Evolutionary conservation across 306 rosid species (phyloP).

Genomic region (Quercus alba): DNA sequence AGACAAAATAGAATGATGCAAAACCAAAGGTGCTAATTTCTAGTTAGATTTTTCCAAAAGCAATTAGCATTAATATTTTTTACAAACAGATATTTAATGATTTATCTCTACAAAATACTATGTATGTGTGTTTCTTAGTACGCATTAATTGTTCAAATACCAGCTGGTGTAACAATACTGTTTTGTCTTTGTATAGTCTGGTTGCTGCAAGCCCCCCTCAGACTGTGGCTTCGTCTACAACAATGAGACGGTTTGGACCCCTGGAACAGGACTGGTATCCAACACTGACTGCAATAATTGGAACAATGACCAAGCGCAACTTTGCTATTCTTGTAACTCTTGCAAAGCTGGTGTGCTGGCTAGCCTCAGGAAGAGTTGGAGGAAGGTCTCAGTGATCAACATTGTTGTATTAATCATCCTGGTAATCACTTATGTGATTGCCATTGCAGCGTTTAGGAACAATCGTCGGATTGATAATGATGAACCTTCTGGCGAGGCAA

Average conservation of each 20-base stretch:
- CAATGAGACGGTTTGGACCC: slow-evolving; percentile 69
- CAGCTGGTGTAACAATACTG: slow-evolving; percentile 6
- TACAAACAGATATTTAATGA: background rate
- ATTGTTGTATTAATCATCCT: slow-evolving; percentile 68
- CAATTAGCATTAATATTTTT: too few relatives aligned
- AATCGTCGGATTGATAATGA: slow-evolving; percentile 71
- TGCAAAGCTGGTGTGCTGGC: slow-evolving; percentile 93
- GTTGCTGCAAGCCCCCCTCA: slow-evolving; percentile 97
- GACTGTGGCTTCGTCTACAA: slow-evolving; percentile 55
- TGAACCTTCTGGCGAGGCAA: slow-evolving; percentile 68
- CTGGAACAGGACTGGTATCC: slow-evolving; percentile 30
- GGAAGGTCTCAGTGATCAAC: slow-evolving; percentile 87
- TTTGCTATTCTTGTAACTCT: slow-evolving; percentile 76
- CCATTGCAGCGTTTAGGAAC: slow-evolving; percentile 77
- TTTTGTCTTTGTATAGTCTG: slow-evolving; percentile 52
- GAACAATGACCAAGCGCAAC: slow-evolving; percentile 68
- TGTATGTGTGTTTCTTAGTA: background rate
- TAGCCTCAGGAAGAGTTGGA: slow-evolving; percentile 84
- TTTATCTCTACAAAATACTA: background rate
- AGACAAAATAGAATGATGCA: too few relatives aligned
- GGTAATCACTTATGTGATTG: slow-evolving; percentile 63
- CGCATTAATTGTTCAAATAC: background rate
- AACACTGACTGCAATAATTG: slow-evolving; percentile 59
- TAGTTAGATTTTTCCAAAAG: too few relatives aligned
- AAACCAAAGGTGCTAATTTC: too few relatives aligned